phyloP scores from a whole-genome alignment of 495 filamentous ascomycete species.

The Annulohypoxylon bovei region DNA sequence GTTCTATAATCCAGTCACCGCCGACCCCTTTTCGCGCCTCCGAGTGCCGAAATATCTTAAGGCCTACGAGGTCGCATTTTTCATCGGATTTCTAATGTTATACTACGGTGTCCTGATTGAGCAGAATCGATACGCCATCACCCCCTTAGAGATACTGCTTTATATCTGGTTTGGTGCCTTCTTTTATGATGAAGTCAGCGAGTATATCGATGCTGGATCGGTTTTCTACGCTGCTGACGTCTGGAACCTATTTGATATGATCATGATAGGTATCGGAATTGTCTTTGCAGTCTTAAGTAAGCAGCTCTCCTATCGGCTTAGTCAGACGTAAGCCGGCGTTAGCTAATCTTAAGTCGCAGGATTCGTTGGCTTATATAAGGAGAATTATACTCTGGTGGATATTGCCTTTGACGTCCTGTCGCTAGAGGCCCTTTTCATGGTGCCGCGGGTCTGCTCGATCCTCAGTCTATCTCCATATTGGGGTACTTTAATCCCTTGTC shows the following conservation, averaged over 20 bases:
- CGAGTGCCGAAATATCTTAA: constrained; percentile 94
- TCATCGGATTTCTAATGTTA: constrained; percentile 78
- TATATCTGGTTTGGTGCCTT: constrained; percentile 84
- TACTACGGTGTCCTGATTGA: constrained; percentile 86
- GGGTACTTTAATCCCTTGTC: constrained; percentile 84
- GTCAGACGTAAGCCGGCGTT: constrained; percentile 13
- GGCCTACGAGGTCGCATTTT: constrained; percentile 87
- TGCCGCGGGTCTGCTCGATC: constrained; percentile 89
- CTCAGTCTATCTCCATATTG: constrained; percentile 92
- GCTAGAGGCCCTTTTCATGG: constrained; percentile 88
- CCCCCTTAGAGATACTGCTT: constrained; percentile 62
- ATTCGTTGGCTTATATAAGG: constrained; percentile 73
- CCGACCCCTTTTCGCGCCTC: constrained; percentile 85
- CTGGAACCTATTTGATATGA: constrained; percentile 90
- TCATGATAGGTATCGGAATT: constrained; percentile 83
- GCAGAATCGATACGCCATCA: constrained; percentile 59
- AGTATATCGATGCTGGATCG: constrained; percentile 83
- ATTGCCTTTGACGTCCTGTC: constrained; percentile 87
- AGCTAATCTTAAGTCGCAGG: constrained; percentile 55
- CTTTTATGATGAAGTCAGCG: constrained; percentile 85
- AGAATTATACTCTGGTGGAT: constrained; percentile 72
- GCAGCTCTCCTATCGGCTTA: constrained; percentile 65
- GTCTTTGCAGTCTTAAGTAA: constrained; percentile 77
- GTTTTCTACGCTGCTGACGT: constrained; percentile 88
- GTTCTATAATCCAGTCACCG: constrained; percentile 77